A percentile compares a stretch with the other conserved stretches of the same genome.
These are phyloP conservation scores for Allomyces macrogynus DNA, from an alignment of 192 early-diverging fungal species.

Conservation along the genomic window DNA sequence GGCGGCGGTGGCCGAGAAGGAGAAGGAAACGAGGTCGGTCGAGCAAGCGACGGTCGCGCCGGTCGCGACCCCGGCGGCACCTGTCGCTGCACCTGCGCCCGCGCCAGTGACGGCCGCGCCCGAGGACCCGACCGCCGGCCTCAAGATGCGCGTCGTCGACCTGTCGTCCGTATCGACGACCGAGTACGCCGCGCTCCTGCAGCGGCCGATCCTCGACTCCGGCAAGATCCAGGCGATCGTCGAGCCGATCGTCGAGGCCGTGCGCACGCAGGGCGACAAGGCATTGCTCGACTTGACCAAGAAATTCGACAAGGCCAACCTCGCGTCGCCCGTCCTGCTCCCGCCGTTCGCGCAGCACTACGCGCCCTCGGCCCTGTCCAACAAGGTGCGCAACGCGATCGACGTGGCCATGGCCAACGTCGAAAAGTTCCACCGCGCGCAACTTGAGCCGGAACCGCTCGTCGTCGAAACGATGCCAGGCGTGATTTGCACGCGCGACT, in stretches of 20 bases:
- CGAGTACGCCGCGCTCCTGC: slow-evolving; percentile 41
- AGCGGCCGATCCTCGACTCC: slow-evolving; percentile 83
- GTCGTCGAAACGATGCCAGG: slow-evolving; percentile 96
- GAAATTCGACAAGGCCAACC: slow-evolving; percentile 74
- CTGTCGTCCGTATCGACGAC: slow-evolving; percentile 16
- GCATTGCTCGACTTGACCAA: slow-evolving; percentile 65
- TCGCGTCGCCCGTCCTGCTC: slow-evolving; percentile 47
- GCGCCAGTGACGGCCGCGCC: slow-evolving; percentile 9
- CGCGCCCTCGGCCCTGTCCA: slow-evolving; percentile 30
- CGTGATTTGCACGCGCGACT: slow-evolving; percentile 80
- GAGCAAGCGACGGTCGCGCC: slow-evolving; percentile 5
- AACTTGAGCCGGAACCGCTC: slow-evolving; percentile 45
- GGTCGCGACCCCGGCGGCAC: slow-evolving; percentile 4
- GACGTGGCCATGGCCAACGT: slow-evolving; percentile 92
- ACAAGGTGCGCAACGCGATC: slow-evolving; percentile 54
- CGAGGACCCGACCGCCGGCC: slow-evolving; percentile 40
- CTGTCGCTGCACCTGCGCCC: slow-evolving; percentile 9
- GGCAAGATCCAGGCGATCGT: slow-evolving; percentile 70
- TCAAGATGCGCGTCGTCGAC: slow-evolving; percentile 43
- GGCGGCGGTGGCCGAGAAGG: slow-evolving; percentile 14
- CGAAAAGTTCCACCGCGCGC: slow-evolving; percentile 78
- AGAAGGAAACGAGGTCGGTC: slow-evolving; percentile 2
- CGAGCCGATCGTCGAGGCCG: slow-evolving; percentile 70
- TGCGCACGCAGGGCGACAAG: slow-evolving; percentile 60
- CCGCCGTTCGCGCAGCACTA: slow-evolving; percentile 57